phyloP scores from a whole-genome alignment of 495 filamentous ascomycete genomes.

The Zalerion maritima region DNA sequence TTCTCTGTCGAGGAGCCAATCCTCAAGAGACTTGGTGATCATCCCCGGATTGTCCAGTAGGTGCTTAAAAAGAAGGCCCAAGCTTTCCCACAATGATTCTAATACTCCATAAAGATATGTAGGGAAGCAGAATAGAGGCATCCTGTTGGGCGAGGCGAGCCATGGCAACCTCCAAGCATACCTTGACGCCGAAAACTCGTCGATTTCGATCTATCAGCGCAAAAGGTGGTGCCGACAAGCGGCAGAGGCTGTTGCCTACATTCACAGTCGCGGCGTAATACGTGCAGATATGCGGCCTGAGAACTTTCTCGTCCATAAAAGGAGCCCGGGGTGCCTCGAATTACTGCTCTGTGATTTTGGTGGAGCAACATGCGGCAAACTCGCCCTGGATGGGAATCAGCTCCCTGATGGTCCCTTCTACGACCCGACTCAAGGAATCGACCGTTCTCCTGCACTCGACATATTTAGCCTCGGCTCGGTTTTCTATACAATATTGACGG shows the following conservation, averaged over 20 bases:
- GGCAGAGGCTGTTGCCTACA: background rate
- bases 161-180: no score
- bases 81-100: no score
- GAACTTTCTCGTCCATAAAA: constrained; percentile 1
- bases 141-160: no score
- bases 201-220: no score
- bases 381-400: constrained; percentile 1
- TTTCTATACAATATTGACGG: constrained; percentile 2
- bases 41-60: no score
- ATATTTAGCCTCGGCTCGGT: constrained; percentile 4
- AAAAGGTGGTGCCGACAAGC: constrained; percentile 3
- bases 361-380: constrained; percentile 1
- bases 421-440: constrained; percentile 1
- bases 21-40: no score
- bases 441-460: background rate
- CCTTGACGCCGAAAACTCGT: no score
- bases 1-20: no score
- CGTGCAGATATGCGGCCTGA: constrained; percentile 1
- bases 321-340: background rate
- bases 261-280: constrained; percentile 1
- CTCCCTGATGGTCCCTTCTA: constrained; percentile 1
- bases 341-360: constrained; percentile 2
- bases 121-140: no score
- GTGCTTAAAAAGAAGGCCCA: no score
- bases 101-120: no score